Conservation (phyloP, 2,329 filamentous ascomycete genomes). For the Microsporum canis region DNA sequence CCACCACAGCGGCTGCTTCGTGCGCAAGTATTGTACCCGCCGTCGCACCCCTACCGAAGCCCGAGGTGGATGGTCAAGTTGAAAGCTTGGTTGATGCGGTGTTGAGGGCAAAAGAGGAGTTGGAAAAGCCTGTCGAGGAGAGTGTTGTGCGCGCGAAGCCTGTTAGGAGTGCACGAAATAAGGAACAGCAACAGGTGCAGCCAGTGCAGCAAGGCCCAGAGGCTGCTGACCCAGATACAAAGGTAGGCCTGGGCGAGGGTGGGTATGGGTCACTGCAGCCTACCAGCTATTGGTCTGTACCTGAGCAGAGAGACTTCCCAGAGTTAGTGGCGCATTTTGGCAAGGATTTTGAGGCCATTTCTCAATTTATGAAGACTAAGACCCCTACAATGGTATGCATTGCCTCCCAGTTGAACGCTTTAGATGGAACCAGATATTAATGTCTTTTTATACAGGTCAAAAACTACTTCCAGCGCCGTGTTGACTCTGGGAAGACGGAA, state of each 20-base stretch:
- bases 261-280: constrained; percentile 33
- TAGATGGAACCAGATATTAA: background rate
- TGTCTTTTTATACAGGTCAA: constrained; percentile 30
- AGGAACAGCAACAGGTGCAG: constrained; percentile 16
- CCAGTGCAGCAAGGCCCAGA: background rate
- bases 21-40: background rate
- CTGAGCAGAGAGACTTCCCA: constrained; percentile 39
- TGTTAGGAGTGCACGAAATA: constrained; percentile 13
- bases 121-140: constrained; percentile 10
- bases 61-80: constrained; percentile 18
- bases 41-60: constrained; percentile 19
- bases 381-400: constrained; percentile 40
- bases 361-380: constrained; percentile 42
- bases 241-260: constrained; percentile 1
- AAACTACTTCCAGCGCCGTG: constrained; percentile 38
- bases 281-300: constrained; percentile 44
- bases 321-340: constrained; percentile 38
- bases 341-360: constrained; percentile 39
- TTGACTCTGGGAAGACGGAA: constrained; percentile 35
- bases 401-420: background rate
- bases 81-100: constrained; percentile 16
- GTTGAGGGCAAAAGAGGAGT: constrained; percentile 10
- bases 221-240: constrained; percentile 15
- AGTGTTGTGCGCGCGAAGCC: constrained; percentile 6
- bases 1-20: background rate